These are phyloP conservation scores for Gossypium gossypioides DNA, from an alignment of 441 rosid genomes.

Conservation along the genomic window DNA sequence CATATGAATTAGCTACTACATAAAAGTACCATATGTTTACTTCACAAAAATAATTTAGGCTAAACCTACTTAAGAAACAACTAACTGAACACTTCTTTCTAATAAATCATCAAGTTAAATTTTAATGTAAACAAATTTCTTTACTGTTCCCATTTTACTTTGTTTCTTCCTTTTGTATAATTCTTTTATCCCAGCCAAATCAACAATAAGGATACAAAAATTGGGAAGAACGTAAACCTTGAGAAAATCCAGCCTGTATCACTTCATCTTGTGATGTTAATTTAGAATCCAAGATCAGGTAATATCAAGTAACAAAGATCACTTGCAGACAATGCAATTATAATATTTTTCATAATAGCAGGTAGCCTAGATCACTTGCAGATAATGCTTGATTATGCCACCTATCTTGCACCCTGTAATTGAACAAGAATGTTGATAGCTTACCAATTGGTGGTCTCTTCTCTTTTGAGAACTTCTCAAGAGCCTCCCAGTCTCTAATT, in stretches of 20 bases:
- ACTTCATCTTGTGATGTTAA: background rate
- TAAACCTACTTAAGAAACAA: background rate
- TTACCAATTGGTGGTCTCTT: conserved; percentile 88
- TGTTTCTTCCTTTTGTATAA: background rate
- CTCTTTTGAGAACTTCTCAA: conserved; percentile 92
- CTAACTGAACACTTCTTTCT: background rate
- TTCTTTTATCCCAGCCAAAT: background rate
- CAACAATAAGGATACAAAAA: background rate
- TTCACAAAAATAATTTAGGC: background rate
- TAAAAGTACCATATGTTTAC: background rate
- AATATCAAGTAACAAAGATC: conserved; percentile 6
- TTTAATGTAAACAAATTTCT: background rate
- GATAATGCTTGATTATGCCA: background rate
- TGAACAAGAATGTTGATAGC: conserved; percentile 2
- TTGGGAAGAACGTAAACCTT: background rate
- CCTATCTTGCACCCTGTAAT: background rate
- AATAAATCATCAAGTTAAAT: background rate
- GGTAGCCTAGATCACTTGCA: background rate
- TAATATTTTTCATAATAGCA: background rate
- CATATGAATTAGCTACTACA: background rate
- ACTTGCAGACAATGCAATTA: background rate
- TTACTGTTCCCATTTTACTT: background rate
- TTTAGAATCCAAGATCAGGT: background rate
- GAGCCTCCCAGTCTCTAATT: conserved; percentile 84
- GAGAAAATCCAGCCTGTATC: background rate